Evolutionary conservation across 2,329 filamentous ascomycete species (phyloP).

Genomic region (Apiospora sp.): DNA sequence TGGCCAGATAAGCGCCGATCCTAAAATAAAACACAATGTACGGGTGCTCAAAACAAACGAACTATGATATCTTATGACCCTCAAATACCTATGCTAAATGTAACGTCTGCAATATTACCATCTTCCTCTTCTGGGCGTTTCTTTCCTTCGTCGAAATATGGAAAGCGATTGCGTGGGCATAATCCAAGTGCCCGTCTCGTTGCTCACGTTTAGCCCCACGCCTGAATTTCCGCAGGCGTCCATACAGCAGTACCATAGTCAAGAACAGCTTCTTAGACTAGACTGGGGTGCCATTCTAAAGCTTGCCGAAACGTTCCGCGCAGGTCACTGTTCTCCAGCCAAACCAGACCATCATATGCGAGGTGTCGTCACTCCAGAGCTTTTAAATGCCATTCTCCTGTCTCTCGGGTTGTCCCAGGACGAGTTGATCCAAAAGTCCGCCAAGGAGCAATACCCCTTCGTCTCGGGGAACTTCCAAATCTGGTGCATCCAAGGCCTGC

Average conservation of each 20-base stretch:
- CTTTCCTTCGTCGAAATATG: not conserved
- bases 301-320: not conserved
- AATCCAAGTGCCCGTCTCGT: slow-evolving; percentile 1
- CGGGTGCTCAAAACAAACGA: not conserved
- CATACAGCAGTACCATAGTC: not conserved
- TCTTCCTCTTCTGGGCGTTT: slow-evolving; percentile 5
- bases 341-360: not conserved
- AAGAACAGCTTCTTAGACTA: not conserved
- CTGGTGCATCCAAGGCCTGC: slow-evolving; percentile 14
- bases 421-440: slow-evolving; percentile 14
- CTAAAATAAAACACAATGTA: not conserved
- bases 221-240: not conserved
- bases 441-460: not conserved
- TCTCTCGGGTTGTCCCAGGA: not conserved
- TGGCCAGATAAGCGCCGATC: not conserved
- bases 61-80: slow-evolving; percentile 10
- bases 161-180: slow-evolving; percentile 18
- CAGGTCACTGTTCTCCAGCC: not conserved
- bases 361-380: not conserved
- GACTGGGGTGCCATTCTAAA: not conserved
- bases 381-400: not conserved
- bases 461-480: not conserved
- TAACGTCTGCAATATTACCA: not conserved
- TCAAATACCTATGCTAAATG: not conserved
- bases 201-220: not conserved